Evolutionary conservation across 345 rosid genomes (phyloP).

Genomic region (Carallia brachiata): DNA sequence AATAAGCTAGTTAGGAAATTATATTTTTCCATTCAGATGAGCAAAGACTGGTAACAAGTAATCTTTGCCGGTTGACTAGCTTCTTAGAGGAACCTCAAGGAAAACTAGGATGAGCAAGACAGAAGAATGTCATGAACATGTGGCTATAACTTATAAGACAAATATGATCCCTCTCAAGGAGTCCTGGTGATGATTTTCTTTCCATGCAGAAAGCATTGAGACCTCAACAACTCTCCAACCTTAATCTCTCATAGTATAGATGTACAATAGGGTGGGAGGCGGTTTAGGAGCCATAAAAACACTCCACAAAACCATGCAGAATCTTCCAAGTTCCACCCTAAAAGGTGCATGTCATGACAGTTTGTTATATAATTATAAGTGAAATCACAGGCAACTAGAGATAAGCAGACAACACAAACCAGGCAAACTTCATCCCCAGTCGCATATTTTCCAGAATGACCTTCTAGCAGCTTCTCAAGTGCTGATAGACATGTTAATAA

Average conservation of each 20-base stretch:
- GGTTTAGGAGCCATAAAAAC: too few species aligned
- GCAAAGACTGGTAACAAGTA: too few species aligned
- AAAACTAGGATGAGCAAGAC: background rate
- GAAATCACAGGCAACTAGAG: background rate
- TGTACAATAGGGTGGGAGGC: too few species aligned
- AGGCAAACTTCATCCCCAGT: slow-evolving; percentile 67
- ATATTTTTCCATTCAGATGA: too few species aligned
- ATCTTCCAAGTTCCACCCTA: too few species aligned
- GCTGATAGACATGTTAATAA: slow-evolving; percentile 41
- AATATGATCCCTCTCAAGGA: too few species aligned
- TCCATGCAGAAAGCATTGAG: background rate
- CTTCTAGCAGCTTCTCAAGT: slow-evolving; percentile 63
- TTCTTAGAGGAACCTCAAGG: too few species aligned
- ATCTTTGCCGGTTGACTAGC: too few species aligned
- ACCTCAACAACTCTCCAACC: background rate
- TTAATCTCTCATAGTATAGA: background rate
- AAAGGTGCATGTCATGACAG: too few species aligned
- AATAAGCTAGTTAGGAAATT: too few species aligned
- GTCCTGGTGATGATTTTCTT: background rate
- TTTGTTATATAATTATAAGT: too few species aligned
- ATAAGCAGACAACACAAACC: slow-evolving; percentile 36
- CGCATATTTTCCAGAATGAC: slow-evolving; percentile 65
- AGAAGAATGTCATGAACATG: background rate
- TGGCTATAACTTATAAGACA: background rate
- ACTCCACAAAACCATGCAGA: background rate